Evolutionary conservation across 495 filamentous ascomycete genomes (phyloP), one percentile per base, ranked within the genome.

Genomic region (Penicillium alfredii): DNA sequence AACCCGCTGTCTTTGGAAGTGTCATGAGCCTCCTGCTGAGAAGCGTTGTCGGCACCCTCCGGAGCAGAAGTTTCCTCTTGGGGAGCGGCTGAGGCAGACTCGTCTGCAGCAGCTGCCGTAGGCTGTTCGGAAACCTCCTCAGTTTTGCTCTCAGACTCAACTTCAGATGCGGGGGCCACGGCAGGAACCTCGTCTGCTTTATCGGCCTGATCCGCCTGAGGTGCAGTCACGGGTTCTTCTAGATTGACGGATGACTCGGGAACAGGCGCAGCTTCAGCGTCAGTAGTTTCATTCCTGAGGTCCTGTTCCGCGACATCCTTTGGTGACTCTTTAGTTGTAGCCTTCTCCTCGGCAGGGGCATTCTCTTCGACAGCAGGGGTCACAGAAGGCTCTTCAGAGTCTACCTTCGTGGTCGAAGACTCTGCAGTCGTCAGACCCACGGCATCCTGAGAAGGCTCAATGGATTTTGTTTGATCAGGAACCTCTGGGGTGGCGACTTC

Each of bases 1-100:
- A 58, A 12, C 15, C 33, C 9, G 23, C 25, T 45, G 11, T 61
- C 50, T 28, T 61, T 44, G 7, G 18, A 16, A 24, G 45, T 7
- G 11, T 53, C 43, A 8, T 36, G 14, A 6, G 28, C 9, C 18
- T 35, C 17, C 10, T 16, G 9, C 12, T 34, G 20, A 19, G 49
- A 11, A 17, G 30, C 15, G 17, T 53, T 34, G 16, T 46, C 47
- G 19, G 31, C 23, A 9, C 35, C 45, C 29, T 49, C 35, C 28
- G 38, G 10, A 32, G 30, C 21, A 5, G 36, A 22, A 6, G 37
- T 24, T 14, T 33, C 22, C 19, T 30, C n/a, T 12, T 25, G 27
- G 13, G 25, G 8, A 13, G 38, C 44, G 8, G 40, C 8, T 12
- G 39, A 22, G 16, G 24, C 30, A 26, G 33, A 10, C 22, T 47